Conservation (phyloP, 1,284 basidiomycete species). For the Rhodotorula glutinis region DNA sequence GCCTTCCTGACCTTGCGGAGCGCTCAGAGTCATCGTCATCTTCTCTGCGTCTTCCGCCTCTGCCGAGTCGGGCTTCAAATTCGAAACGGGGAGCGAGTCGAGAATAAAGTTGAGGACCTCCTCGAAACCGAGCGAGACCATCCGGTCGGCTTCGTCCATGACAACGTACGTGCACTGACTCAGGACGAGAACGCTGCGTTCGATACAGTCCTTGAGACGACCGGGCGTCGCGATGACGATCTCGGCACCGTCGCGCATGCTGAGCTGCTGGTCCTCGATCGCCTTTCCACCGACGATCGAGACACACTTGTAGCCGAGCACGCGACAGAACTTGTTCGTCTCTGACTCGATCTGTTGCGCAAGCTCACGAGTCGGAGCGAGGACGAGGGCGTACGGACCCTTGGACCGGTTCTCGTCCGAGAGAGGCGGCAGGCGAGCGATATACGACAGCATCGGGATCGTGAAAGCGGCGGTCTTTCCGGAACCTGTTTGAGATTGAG, state of each 20-base stretch:
- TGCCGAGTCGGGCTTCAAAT: constrained; percentile 70
- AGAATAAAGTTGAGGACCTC: constrained; percentile 90
- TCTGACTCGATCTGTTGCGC: constrained; percentile 96
- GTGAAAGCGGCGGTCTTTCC: constrained; percentile 99
- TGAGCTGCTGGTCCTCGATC: constrained; percentile 95
- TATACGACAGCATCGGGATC: constrained; percentile 95
- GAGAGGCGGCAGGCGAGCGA: constrained; percentile 75
- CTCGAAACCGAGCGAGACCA: constrained; percentile 98
- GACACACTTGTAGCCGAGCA: constrained; percentile 85
- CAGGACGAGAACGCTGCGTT: constrained; percentile 89
- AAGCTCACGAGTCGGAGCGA: constrained; percentile 94
- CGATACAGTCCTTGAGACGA: constrained; percentile 94
- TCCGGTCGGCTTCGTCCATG: constrained; percentile 98
- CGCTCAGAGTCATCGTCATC: constrained; percentile 40
- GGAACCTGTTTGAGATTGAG: constrained; percentile 61
- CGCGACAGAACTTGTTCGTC: constrained; percentile 81
- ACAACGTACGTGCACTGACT: constrained; percentile 96
- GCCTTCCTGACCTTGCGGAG: constrained; percentile 40
- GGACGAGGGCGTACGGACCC: constrained; percentile 87
- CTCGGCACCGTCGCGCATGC: constrained; percentile 89
- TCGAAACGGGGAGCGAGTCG: constrained; percentile 80
- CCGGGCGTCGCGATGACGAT: constrained; percentile 98
- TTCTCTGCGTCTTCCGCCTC: constrained; percentile 47
- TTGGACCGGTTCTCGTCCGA: constrained; percentile 87
- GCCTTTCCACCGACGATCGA: constrained; percentile 93